Base-by-base conservation (phyloP, 441 rosid genomes). In the Aquilaria agallochum region DNA sequence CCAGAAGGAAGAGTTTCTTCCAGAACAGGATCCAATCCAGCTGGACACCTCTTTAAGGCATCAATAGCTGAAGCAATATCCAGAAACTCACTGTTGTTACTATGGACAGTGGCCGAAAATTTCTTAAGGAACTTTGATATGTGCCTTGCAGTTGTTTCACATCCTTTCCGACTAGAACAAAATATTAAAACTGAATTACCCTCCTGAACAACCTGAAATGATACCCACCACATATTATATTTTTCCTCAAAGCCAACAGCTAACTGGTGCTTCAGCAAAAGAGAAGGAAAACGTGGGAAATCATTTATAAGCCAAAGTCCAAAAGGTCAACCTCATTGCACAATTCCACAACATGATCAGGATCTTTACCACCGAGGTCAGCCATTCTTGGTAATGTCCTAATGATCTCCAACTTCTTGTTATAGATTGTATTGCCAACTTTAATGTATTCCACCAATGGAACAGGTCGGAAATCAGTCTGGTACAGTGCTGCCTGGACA, bases 91-190 rank as follows among this genome's bases (percentile, higher is more conserved):
- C 83, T 65, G 57, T 82, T 69, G 60, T 71, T 76, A 68, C 73
- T 77, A 73, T 69, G 87, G 48, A 67, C 34, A 53, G 68, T 79
- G 48, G 72, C 31, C 31, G 84, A 75, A 63, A 80, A 80, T 64
- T 85, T 86, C 80, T 83, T 82, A 70, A 95, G 76, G 78, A 82
- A 88, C 72, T 86, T 89, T 50, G 98, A 67, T 46, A 92, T 77
- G 68, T 95, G 99, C 76, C 80, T 85, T 55, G 99, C 98, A 73
- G 97, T 95, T 76, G 97, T 89, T 79, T 95, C 98, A 54, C 99
- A 95, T 81, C 99, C 98, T 79, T 95, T 95, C 62, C 98, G 92
- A 73, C 93, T 92, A 48, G 99, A 92, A 76, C 99, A 95, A 80
- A 95, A 95, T 71, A 92, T 88, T 72, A 95, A 75, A 59, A 92